Percentiles rank a stretch among this genome's conserved stretches.
These are phyloP conservation scores for Phaseolus coccineus DNA, from an alignment of 331 rosid species.

Conservation along the genomic window DNA sequence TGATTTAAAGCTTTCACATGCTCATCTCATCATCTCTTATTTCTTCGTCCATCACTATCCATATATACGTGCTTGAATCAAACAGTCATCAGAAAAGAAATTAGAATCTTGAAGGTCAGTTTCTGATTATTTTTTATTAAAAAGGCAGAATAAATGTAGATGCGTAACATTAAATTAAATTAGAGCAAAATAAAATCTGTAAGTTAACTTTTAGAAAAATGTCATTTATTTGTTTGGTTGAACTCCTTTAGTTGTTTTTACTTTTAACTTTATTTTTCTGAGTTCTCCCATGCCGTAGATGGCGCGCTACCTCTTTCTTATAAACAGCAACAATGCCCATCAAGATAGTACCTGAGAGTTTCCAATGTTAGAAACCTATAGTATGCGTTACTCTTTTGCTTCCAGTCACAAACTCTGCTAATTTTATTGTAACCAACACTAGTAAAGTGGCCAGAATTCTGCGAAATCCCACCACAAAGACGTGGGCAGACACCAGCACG, in stretches of 20 bases:
- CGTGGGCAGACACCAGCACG: background rate
- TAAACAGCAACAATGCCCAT: constrained; percentile 45
- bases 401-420: constrained; percentile 6
- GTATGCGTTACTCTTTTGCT: background rate
- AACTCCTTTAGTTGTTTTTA: background rate
- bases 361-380: background rate
- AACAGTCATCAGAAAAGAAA: constrained; percentile 41
- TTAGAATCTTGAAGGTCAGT: background rate
- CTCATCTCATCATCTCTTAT: constrained; percentile 32
- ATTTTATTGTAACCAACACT: background rate
- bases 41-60: constrained; percentile 30
- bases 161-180: background rate
- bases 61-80: background rate
- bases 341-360: background rate
- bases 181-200: background rate
- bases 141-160: background rate
- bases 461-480: background rate
- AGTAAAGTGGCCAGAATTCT: background rate
- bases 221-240: background rate
- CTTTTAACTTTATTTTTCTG: background rate
- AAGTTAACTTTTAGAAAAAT: background rate
- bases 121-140: background rate
- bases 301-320: background rate
- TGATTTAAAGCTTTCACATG: constrained; percentile 56
- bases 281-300: constrained; percentile 2